Percentiles rank a stretch among this genome's conserved stretches.
These are phyloP conservation scores for Boletus sensibilis DNA, from an alignment of 768 basidiomycete genomes.

Conservation along the genomic window DNA sequence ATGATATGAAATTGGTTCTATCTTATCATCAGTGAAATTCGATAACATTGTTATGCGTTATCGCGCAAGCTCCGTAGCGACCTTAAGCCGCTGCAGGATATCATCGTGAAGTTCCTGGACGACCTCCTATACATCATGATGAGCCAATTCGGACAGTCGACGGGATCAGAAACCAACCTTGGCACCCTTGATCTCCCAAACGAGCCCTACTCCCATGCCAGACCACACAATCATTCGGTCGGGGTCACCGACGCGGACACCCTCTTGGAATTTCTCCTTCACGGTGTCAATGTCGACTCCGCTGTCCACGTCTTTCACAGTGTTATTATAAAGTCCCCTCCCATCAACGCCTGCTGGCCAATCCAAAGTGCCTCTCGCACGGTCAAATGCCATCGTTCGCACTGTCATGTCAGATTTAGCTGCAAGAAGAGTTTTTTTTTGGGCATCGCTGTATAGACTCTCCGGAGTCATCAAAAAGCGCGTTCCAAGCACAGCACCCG, in stretches of 20 bases:
- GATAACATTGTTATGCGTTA: conserved; percentile 16
- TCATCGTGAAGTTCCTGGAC: conserved; percentile 52
- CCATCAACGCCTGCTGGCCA: conserved; percentile 67
- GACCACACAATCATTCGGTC: conserved; percentile 64
- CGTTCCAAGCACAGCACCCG: conserved; percentile 71
- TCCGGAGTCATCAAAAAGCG: conserved; percentile 71
- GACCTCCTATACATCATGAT: conserved; percentile 44
- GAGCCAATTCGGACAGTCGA: neutral
- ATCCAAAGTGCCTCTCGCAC: conserved; percentile 50
- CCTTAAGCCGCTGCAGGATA: conserved; percentile 37
- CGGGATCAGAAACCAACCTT: conserved; percentile 32
- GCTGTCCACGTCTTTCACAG: conserved; percentile 54
- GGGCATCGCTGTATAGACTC: conserved; percentile 51
- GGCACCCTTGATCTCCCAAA: conserved; percentile 44
- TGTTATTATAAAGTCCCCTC: conserved; percentile 45
- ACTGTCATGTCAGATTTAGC: conserved; percentile 48
- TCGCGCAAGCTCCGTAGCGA: conserved; percentile 26
- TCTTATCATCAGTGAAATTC: conserved; percentile 25
- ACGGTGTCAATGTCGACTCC: conserved; percentile 46
- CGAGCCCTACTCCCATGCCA: conserved; percentile 60
- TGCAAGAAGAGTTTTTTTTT: conserved; percentile 51
- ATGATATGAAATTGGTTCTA: conserved; percentile 3
- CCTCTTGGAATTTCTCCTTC: conserved; percentile 46
- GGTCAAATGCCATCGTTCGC: conserved; percentile 64
- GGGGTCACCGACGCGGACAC: conserved; percentile 43